Conservation (phyloP, 371 early-diverging fungal species). For the Rhizomucor pusillus region DNA sequence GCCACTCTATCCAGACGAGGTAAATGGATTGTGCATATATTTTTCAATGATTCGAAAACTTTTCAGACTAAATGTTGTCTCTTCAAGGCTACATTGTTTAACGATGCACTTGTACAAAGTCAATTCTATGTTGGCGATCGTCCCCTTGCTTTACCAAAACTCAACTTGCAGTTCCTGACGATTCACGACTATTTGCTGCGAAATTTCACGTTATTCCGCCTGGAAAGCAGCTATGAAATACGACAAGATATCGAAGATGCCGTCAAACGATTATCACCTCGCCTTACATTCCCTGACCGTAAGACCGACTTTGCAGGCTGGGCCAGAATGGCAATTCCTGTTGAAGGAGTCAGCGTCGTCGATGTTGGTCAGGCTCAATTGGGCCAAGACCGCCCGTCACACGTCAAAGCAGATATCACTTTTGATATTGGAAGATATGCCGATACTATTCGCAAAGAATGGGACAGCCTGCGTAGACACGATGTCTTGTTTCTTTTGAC, state of each 20-base stretch:
- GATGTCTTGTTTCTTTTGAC: conserved; percentile 15
- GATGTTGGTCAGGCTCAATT: conserved; percentile 78
- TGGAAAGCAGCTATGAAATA: conserved; percentile 81
- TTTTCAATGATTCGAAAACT: neutral
- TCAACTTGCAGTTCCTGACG: conserved; percentile 92
- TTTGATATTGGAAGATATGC: conserved; percentile 64
- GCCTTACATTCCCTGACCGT: conserved; percentile 55
- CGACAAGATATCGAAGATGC: conserved; percentile 89
- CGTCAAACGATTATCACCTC: conserved; percentile 76
- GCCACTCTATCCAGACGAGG: conserved; percentile 86
- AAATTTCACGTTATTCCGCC: conserved; percentile 77
- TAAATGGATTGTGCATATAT: conserved; percentile 4
- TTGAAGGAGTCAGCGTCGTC: conserved; percentile 61
- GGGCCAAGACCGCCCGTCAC: conserved; percentile 70
- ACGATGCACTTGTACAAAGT: conserved; percentile 52
- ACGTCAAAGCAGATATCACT: conserved; percentile 76
- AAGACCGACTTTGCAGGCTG: conserved; percentile 83
- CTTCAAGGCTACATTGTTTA: conserved; percentile 44
- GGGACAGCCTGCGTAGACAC: conserved; percentile 82
- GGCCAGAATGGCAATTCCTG: conserved; percentile 86
- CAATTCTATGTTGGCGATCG: conserved; percentile 67
- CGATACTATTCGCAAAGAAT: conserved; percentile 76
- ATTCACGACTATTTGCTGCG: conserved; percentile 88
- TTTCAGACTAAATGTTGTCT: neutral
- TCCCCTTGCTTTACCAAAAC: conserved; percentile 82